Base-by-base conservation (phyloP, 345 rosid species). In the Theobroma cacao region DNA sequence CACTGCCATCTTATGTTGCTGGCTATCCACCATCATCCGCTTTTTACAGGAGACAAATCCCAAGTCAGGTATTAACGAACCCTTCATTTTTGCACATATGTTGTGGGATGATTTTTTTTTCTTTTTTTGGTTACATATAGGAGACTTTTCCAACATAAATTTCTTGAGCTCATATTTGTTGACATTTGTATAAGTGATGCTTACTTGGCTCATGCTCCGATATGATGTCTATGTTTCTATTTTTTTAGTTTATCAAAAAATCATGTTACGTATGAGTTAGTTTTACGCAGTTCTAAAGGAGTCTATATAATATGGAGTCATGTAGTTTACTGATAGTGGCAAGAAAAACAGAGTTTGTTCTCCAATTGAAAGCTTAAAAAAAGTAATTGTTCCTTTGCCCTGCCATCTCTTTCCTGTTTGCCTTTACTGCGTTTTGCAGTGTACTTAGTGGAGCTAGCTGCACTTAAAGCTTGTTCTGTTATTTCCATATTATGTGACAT, bases 11-110 rank as follows among this genome's bases (percentile, higher is more conserved):
- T 58, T 94, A 92, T 83, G 84, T 12, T 71, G 81, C 82, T 1
- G 84, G 85, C 72, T 87, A 85, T 72, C 75, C 94, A 1, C 55
- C 77, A 36, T 84, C 92, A 14, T 94, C 98, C 0, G 90, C 88
- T 68, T 96, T 96, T 84, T 85, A 89, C 86, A 70, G 52, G 85
- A 86, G 97, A 82, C 90, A 94, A 59, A 90, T 96, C 84, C 99
- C 98, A 3, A 92, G 98, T 86, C 92, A 94, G 98, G 99, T 96
- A 89, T 47, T 47, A 10, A n/a, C 55, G 11, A 11, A 28, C 15
- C 70, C 59, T 74, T 28, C 68, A 41, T 41, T n/a, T 60, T 28
- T 12, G 15, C 24, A 2, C 11, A 30, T 22, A 5, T 43, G n/a
- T 11, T 24, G n/a, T 53, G 24, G 58, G 9, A 7, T n/a, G 7